Evolutionary conservation across 768 basidiomycete genomes (phyloP), one percentile per base, ranked within the genome.

Genomic region (Kwoniella sp.): DNA sequence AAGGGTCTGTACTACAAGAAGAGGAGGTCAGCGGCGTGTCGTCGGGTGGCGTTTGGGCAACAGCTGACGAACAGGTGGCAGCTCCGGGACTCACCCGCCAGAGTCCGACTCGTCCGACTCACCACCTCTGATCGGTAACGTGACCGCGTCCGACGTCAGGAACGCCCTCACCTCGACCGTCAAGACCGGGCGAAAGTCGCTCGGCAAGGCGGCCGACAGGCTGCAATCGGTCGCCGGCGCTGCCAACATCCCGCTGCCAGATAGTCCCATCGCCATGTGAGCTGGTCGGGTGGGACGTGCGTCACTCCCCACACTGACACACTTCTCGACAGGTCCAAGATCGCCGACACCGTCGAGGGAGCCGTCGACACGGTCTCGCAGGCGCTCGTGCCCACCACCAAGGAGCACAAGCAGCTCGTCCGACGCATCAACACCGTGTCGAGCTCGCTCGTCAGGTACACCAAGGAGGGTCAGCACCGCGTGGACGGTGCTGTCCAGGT

Each of bases 301-400:
- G 9, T 37, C 19, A 46, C 3, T 22, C 20, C 3, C 1, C 15
- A 27, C 34, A 14, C n/a, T 20, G 17, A n/a, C n/a, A n/a, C n/a
- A n/a, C n/a, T 15, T n/a, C 6, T 36, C 15, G 15, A 4, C 37
- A 56, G 49, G 7, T 27, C 45, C 6, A 52, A 62, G n/a, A 53
- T 63, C 27, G 15, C 37, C 5, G 50, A 58, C 8, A 31, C 98
- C 5, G 49, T 47, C 22, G 33, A 41, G 11, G 33, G 28, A 15
- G 60, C 50, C 26, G 53, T 58, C 11, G 50, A 54, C 14, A 48
- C 57, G 8, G 29, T 57, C 3, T 53, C 56, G 1, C 34, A 51
- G 15, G 60, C 60, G 28, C 46, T 62, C 6, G 47, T 48, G 8
- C 55, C 50, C 26, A 37, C 46, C 17, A 26, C n/a, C 32, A 27